A percentile compares a stretch with the other conserved stretches of the same genome.
These are phyloP conservation scores for Erysimum cheiranthoides DNA, from an alignment of 345 rosid species.

Conservation along the genomic window DNA sequence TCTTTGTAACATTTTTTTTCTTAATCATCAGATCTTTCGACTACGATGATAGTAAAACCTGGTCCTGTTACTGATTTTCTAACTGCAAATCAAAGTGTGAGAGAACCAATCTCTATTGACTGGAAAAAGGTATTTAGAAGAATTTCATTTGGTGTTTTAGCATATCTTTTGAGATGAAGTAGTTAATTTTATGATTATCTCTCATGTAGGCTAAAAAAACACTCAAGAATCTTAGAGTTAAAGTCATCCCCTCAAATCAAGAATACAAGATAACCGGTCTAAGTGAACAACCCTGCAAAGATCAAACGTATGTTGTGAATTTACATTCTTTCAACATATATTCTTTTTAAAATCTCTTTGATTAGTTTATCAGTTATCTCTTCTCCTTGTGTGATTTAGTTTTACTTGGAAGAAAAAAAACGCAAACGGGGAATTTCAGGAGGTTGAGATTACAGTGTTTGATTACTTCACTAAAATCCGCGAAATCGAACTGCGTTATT, in stretches of 20 bases:
- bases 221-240: conserved; percentile 68
- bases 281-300: neutral
- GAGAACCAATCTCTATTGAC: conserved; percentile 1
- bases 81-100: conserved; percentile 3
- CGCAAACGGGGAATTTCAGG: conserved; percentile 52
- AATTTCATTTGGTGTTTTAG: neutral
- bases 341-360: neutral
- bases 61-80: conserved; percentile 37
- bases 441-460: conserved; percentile 63
- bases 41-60: conserved; percentile 33
- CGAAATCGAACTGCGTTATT: conserved; percentile 56
- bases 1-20: conserved; percentile 15
- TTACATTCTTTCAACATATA: too few relatives aligned
- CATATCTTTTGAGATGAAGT: conserved; percentile 3
- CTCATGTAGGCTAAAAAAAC: conserved; percentile 56
- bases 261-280: conserved; percentile 61
- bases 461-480: conserved; percentile 69
- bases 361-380: neutral
- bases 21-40: conserved; percentile 22
- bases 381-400: conserved; percentile 47
- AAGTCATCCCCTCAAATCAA: conserved; percentile 53
- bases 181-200: neutral
- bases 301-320: conserved; percentile 47
- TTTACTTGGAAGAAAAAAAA: conserved; percentile 56
- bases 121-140: conserved; percentile 34